Evolutionary conservation across 352 stramenopile genomes (phyloP), one percentile per base, ranked within the genome.

Genomic region (Elongisporangium prolatum): DNA sequence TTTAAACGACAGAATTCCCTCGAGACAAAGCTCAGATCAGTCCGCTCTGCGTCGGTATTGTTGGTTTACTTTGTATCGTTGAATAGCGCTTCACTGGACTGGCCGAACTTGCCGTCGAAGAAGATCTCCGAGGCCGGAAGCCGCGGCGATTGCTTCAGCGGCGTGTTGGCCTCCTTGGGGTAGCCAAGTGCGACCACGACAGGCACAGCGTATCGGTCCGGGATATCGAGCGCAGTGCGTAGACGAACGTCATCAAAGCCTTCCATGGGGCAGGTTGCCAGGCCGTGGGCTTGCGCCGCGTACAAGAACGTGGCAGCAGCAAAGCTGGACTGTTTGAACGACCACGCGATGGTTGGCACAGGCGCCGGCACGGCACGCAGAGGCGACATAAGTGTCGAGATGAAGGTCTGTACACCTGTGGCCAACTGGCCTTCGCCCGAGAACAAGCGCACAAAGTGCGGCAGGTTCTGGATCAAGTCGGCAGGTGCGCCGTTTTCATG

Each of bases 21-120:
- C 4, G 25, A 14, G 28, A 40, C 28, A 2, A 9, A 40, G 28
- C 28, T 40, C 5, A 40, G 28, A 14, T 40, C 28, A 40, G 28
- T 8, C 28, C 9, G 18, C n/a, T 55, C 18, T 54, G 11, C 34
- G 4, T 52, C 6, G 24, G n/a, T 21, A 49, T 34, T 21, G 24
- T 9, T 50, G 53, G 18, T 57, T 17, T 57, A 10, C 21, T 7
- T 13, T 38, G n/a, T 9, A 14, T 51, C 53, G n/a, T 14, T 52
- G 67, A 93, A 88, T 61, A 91, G 66, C 47, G 73, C 63, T 18
- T 76, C 67, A 55, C 72, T 86, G 4, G 79, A 88, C 17, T 77
- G 52, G 48, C 87, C 87, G 60, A 93, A 95, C 57, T 89, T 92
- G 55, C 84, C 85, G 59, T 91, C 79, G 34, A 94, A 96, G 61